phyloP scores from a whole-genome alignment of 257 asterid species.

The Solanum chaucha region DNA sequence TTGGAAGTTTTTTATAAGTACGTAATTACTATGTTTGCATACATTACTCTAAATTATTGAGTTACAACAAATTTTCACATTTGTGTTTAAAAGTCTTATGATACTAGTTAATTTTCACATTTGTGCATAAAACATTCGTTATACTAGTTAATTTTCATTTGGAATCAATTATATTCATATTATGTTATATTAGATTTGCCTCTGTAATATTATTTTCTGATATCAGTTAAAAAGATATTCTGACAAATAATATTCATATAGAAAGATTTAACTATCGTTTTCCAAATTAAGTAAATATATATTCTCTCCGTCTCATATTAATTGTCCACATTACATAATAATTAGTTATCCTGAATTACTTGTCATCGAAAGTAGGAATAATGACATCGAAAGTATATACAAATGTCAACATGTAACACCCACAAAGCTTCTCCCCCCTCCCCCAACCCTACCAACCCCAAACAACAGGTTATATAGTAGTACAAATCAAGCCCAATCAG shows the following conservation, averaged over 20 bases:
- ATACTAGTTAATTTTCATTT: background rate
- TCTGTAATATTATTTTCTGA: background rate
- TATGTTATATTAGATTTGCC: background rate
- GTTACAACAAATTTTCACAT: background rate
- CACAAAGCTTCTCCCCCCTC: background rate
- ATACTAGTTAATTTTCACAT: background rate
- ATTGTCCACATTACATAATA: background rate
- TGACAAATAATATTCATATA: background rate
- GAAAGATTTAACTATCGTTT: background rate
- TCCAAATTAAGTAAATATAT: background rate
- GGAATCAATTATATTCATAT: background rate
- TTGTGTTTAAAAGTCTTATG: background rate
- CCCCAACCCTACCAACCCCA: background rate
- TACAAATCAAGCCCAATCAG: slow-evolving; percentile 5
- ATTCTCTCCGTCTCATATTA: background rate
- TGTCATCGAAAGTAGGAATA: background rate
- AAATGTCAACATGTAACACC: background rate
- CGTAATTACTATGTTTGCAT: background rate
- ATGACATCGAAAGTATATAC: background rate
- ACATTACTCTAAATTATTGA: background rate
- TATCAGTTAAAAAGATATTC: background rate
- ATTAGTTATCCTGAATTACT: background rate
- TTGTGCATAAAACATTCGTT: background rate
- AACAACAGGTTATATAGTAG: background rate
- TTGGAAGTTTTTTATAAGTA: background rate